A percentile compares a stretch with the other conserved stretches of the same genome.
Evolutionary conservation across 2,329 filamentous ascomycete species (phyloP).

Genomic region (Ophiostoma sp.): DNA sequence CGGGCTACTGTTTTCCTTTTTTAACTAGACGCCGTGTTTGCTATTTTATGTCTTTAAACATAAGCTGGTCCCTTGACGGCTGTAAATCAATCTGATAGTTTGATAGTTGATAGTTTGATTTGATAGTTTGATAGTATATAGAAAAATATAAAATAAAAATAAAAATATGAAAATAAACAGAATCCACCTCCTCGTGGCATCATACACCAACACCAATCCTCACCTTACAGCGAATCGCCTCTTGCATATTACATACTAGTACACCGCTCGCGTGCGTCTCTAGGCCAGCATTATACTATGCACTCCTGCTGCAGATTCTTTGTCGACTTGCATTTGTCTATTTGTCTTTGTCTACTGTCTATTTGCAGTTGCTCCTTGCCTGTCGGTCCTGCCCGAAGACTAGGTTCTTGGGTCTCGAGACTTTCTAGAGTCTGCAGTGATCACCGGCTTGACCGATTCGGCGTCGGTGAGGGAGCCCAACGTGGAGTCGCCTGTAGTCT

Average conservation of each 20-base stretch:
- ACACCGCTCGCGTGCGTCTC: background rate
- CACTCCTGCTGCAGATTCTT: background rate
- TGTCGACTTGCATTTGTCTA: background rate
- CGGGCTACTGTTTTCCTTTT: too few species aligned
- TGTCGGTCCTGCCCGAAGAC: background rate
- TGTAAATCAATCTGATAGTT: too few species aligned
- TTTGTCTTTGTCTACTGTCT: background rate
- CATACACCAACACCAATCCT: background rate
- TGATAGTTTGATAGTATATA: too few species aligned
- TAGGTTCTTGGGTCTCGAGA: background rate
- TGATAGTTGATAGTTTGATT: too few species aligned
- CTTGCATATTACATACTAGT: background rate
- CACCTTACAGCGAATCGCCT: background rate
- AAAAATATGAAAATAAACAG: background rate
- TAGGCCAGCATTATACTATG: background rate
- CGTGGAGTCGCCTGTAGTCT: background rate
- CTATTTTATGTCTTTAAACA: too few species aligned
- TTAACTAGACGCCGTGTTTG: too few species aligned
- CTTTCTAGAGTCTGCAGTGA: background rate
- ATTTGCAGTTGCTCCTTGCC: background rate
- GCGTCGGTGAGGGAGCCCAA: background rate
- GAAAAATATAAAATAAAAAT: too few species aligned
- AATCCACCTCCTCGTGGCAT: background rate
- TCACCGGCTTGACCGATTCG: conserved; percentile 1
- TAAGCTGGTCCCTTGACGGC: too few species aligned